These are phyloP conservation scores for Raddia guianensis DNA, from an alignment of 176 grass and related monocot species.

Conservation along the genomic window DNA sequence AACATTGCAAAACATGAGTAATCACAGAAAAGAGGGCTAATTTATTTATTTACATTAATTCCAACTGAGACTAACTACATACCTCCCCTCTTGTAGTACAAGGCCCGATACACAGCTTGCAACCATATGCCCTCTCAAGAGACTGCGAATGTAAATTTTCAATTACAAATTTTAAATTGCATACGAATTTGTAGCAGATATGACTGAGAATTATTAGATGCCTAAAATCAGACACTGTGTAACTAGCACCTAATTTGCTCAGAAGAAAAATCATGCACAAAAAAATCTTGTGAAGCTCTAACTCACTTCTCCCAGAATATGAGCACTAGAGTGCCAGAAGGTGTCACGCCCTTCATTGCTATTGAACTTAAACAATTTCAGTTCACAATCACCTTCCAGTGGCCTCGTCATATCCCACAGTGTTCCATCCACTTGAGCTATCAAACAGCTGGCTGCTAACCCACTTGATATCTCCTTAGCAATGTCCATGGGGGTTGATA, in stretches of 20 bases:
- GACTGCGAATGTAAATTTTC: slow-evolving; percentile 52
- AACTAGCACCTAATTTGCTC: not conserved
- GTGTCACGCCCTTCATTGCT: slow-evolving; percentile 92
- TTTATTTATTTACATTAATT: not conserved
- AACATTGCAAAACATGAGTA: slow-evolving; percentile 29
- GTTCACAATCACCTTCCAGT: slow-evolving; percentile 73
- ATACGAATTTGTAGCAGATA: not conserved
- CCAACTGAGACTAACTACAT: slow-evolving; percentile 18
- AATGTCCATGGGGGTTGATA: slow-evolving; percentile 86
- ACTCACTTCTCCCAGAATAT: slow-evolving; percentile 94
- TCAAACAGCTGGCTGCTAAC: slow-evolving; percentile 74
- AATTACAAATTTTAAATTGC: slow-evolving; percentile 31
- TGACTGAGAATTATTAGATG: not conserved
- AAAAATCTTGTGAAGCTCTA: not conserved
- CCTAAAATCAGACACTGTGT: not conserved
- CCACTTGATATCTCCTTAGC: slow-evolving; percentile 86
- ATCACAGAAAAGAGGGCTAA: not conserved
- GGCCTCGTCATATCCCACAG: slow-evolving; percentile 97
- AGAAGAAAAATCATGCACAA: not conserved
- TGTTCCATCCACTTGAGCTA: slow-evolving; percentile 84
- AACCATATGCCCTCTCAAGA: slow-evolving; percentile 89
- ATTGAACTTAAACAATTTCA: slow-evolving; percentile 95
- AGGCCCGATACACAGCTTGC: slow-evolving; percentile 97
- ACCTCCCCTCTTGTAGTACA: slow-evolving; percentile 99
- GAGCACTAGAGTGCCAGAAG: slow-evolving; percentile 98